Evolutionary conservation across 2,329 filamentous ascomycete genomes (phyloP).

Genomic region (Penicillium sp.): DNA sequence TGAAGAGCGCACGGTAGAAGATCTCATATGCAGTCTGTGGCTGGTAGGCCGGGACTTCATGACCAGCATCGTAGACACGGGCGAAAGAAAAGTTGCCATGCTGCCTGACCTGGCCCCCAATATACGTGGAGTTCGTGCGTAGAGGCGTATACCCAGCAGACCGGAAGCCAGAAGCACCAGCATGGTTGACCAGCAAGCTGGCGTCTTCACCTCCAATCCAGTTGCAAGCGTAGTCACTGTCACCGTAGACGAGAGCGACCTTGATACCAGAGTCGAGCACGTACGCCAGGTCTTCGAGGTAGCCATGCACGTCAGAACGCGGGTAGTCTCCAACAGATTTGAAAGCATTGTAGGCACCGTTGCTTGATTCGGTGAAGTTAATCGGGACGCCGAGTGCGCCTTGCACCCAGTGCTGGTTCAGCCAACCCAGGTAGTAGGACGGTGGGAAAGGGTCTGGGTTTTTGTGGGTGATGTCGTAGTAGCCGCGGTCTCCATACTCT

Average conservation of each 20-base stretch:
- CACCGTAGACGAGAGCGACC: constrained; percentile 58
- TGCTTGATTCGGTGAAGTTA: constrained; percentile 53
- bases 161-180: constrained; percentile 45
- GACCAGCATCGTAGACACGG: constrained; percentile 49
- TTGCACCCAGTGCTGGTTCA: constrained; percentile 59
- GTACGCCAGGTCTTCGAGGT: constrained; percentile 40
- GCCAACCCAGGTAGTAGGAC: constrained; percentile 54
- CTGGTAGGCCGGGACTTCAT: constrained; percentile 54
- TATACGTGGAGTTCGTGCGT: constrained; percentile 41
- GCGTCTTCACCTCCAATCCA: constrained; percentile 58
- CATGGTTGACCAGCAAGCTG: constrained; percentile 50
- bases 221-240: constrained; percentile 57
- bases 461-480: constrained; percentile 58
- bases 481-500: constrained; percentile 45
- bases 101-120: constrained; percentile 49
- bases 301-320: constrained; percentile 45
- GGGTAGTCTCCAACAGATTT: constrained; percentile 48
- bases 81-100: constrained; percentile 51
- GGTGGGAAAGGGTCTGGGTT: constrained; percentile 54
- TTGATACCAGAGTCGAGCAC: constrained; percentile 58
- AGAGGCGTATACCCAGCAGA: constrained; percentile 51
- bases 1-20: constrained; percentile 53
- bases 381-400: constrained; percentile 58
- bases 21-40: constrained; percentile 55
- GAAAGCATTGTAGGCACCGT: constrained; percentile 50